phyloP scores from a whole-genome alignment of 148 eudicot species.

The Arbutus unedo region DNA sequence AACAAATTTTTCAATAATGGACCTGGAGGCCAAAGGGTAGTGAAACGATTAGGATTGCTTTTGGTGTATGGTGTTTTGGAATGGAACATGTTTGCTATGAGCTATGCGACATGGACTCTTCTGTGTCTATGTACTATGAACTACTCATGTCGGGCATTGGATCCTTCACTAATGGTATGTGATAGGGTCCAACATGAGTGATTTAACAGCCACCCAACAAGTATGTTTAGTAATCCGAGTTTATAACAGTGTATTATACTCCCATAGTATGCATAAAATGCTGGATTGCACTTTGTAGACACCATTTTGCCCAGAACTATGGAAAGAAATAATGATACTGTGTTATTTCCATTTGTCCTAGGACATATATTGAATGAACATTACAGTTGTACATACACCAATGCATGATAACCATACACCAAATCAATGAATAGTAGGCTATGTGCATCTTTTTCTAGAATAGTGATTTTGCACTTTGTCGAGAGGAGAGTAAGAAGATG shows the following conservation, averaged over 20 bases:
- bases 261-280: too few relatives aligned
- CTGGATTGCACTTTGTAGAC: not conserved
- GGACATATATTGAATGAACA: not conserved
- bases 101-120: not conserved
- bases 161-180: too few relatives aligned
- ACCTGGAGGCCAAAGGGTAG: not conserved
- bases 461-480: not conserved
- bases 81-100: not conserved
- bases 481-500: not conserved
- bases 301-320: not conserved
- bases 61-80: too few relatives aligned
- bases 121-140: too few relatives aligned
- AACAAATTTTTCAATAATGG: not conserved
- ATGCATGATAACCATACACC: not conserved
- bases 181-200: too few relatives aligned
- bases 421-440: not conserved
- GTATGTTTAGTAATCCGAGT: too few relatives aligned
- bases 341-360: not conserved
- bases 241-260: too few relatives aligned
- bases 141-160: too few relatives aligned
- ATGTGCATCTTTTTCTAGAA: not conserved
- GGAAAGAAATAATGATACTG: not conserved
- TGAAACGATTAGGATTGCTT: not conserved
- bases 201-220: too few relatives aligned
- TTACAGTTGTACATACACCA: not conserved